Base-by-base conservation (phyloP, 2,329 filamentous ascomycete species). In the Microsporum ferrugineum region DNA sequence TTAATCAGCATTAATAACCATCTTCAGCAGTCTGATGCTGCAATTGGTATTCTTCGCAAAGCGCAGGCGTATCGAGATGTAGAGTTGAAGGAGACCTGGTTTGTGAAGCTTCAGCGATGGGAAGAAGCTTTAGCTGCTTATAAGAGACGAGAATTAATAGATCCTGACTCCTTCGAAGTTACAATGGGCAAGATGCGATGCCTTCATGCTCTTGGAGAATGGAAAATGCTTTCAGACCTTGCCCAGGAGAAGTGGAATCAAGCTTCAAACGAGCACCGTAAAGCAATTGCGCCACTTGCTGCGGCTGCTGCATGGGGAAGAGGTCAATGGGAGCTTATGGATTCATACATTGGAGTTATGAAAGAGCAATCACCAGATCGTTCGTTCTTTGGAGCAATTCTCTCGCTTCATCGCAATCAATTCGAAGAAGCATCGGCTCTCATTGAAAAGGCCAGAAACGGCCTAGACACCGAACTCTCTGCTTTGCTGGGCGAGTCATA, bases 111-210 rank as follows among this genome's bases (percentile, higher is more conserved):
- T 56, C 91, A 97, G 73, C 86, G 94, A 62, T 99, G 95, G 95
- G 95, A 99, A 66, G 95, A 99, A 74, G 94, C 94, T 2, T 79
- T 99, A 61, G 85, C 87, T 53, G 95, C 94, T 56, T 65, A 65
- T 55, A 89, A 94, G 68, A 87, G 89, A 70, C 88, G 92, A 51
- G 92, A 96, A 69, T 76, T 79, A 58, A 86, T 90, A 66, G 80
- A 89, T 34, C 83, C 84, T 34, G 83, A 86, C 63, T 91, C 90
- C 0, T 90, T 99, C 63, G 94, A 97, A 63, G 90, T 99, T 60
- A 91, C 95, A 38, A 97, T 99, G 91, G 94, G 94, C 66, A 99
- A 99, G 76, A 99, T 99, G 94, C 86, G 94, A 56, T 99, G 94
- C 80, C 78, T 97, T 65, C 94, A 99, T 72, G 95, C 94, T 6